These are phyloP conservation scores for Colletotrichum magnum DNA, from an alignment of 2,329 filamentous ascomycete genomes.

Conservation along the genomic window DNA sequence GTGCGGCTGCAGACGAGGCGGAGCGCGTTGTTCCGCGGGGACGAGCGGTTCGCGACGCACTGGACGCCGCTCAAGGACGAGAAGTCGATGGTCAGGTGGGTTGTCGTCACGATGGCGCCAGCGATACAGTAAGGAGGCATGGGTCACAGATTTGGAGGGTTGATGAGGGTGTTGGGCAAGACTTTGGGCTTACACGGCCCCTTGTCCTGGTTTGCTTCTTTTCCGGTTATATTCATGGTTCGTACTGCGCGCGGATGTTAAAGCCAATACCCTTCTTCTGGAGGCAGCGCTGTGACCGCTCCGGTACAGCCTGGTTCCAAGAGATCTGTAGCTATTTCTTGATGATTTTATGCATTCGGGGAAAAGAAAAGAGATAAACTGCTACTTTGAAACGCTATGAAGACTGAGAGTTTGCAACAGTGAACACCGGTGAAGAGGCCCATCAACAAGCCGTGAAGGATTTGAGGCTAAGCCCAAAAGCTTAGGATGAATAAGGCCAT, in stretches of 20 bases:
- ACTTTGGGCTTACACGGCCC: too few relatives aligned
- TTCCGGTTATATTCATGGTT: background rate
- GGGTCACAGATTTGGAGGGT: too few relatives aligned
- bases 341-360: background rate
- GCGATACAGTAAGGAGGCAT: conserved; percentile 13
- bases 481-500: too few relatives aligned
- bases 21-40: conserved; percentile 45
- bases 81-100: conserved; percentile 29
- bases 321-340: background rate
- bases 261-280: conserved; percentile 3
- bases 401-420: too few relatives aligned
- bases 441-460: too few relatives aligned
- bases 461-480: too few relatives aligned
- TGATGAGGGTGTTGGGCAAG: too few relatives aligned
- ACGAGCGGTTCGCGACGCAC: conserved; percentile 42
- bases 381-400: too few relatives aligned
- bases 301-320: background rate
- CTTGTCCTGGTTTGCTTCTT: background rate
- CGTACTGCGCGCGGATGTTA: background rate
- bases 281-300: background rate
- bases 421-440: too few relatives aligned
- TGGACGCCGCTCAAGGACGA: conserved; percentile 43
- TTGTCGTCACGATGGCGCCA: conserved; percentile 39
- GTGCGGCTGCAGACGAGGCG: conserved; percentile 46
- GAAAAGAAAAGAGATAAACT: too few relatives aligned